A percentile compares a stretch with the other conserved stretches of the same genome.
Evolutionary conservation across 1,139 yeast genomes (phyloP).

Genomic region (Sugiyamaella novakii): DNA sequence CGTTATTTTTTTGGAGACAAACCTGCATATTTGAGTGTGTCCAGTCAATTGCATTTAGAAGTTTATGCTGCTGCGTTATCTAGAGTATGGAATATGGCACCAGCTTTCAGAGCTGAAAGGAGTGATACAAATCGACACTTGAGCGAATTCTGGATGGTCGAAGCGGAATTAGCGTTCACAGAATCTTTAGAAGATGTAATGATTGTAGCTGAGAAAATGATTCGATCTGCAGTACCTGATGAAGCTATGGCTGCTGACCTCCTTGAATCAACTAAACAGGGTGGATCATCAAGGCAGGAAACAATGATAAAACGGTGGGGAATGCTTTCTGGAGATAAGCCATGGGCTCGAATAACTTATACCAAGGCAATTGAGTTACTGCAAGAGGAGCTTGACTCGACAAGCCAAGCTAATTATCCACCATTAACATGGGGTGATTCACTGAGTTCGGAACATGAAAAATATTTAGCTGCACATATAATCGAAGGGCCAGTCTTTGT

Average conservation of each 20-base stretch:
- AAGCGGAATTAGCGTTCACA: constrained; percentile 80
- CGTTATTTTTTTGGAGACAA: constrained; percentile 59
- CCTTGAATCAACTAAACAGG: constrained; percentile 38
- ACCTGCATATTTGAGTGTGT: constrained; percentile 76
- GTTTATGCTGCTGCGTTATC: constrained; percentile 71
- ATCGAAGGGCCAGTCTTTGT: constrained; percentile 81
- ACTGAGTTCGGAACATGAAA: constrained; percentile 84
- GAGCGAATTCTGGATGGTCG: constrained; percentile 97
- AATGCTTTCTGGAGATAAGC: constrained; percentile 35
- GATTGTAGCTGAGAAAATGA: constrained; percentile 66
- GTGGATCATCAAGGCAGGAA: constrained; percentile 37
- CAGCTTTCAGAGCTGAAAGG: constrained; percentile 92
- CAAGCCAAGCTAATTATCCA: constrained; percentile 36
- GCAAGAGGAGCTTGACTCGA: constrained; percentile 39
- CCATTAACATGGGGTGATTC: constrained; percentile 69
- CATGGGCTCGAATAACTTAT: constrained; percentile 78
- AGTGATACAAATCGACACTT: constrained; percentile 91
- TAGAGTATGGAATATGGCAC: constrained; percentile 86
- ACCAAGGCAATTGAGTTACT: constrained; percentile 67
- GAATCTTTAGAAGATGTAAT: constrained; percentile 62
- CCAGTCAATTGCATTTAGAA: constrained; percentile 90
- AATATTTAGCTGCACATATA: constrained; percentile 74
- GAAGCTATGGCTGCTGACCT: constrained; percentile 48
- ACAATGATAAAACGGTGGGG: constrained; percentile 38
- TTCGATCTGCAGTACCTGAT: constrained; percentile 53